phyloP scores from a whole-genome alignment of 75 land plant genomes.

The Sequoiadendron giganteum region DNA sequence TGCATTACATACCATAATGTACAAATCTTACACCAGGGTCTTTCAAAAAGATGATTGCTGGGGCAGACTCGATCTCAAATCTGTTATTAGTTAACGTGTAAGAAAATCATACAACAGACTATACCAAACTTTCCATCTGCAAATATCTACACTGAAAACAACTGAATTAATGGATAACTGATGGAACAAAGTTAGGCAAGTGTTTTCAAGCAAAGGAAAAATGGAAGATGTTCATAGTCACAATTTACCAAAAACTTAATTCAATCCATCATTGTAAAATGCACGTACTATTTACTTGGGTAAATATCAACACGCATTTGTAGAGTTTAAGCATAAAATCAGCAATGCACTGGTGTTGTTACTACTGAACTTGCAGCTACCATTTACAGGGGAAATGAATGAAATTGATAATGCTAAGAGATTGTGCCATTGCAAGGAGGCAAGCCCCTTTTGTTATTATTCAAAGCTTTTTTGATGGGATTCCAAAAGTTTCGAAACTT shows the following conservation, averaged over 20 bases:
- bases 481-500: no score
- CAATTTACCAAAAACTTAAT: background rate
- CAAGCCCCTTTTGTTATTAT: no score
- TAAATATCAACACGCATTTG: no score
- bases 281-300: background rate
- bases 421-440: no score
- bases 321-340: no score
- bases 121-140: background rate
- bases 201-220: background rate
- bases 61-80: constrained; percentile 75
- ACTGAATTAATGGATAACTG: background rate
- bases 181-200: background rate
- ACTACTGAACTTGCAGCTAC: no score
- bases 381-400: no score
- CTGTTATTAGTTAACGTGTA: constrained; percentile 26
- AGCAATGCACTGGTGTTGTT: no score
- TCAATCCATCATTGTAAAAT: background rate
- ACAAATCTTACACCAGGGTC: constrained; percentile 66
- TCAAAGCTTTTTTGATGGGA: no score
- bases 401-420: no score
- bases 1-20: constrained; percentile 44
- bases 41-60: constrained; percentile 68
- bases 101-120: background rate
- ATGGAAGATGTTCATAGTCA: background rate
- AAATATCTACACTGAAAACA: background rate